Conservation (phyloP, 345 rosid species). For the Geranium brycei region DNA sequence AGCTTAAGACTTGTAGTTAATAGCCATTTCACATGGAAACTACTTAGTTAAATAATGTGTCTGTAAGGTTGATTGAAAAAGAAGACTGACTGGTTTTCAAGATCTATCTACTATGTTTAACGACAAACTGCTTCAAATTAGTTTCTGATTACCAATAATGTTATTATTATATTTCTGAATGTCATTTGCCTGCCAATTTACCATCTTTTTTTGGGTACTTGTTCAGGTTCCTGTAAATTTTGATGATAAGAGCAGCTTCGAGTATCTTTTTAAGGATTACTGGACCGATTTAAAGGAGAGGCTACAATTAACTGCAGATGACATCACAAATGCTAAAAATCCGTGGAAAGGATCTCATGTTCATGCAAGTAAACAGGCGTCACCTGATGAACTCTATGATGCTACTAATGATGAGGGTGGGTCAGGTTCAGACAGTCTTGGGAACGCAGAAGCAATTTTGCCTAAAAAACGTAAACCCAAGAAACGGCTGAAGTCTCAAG, state of each 20-base stretch:
- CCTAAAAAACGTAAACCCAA: slow-evolving; percentile 64
- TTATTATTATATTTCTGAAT: neutral
- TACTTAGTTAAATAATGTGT: no score
- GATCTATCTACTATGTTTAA: no score
- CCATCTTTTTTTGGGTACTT: slow-evolving; percentile 4
- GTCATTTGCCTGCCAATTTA: neutral
- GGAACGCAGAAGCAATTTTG: slow-evolving; percentile 25
- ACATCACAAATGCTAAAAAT: slow-evolving; percentile 53
- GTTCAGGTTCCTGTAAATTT: slow-evolving; percentile 69
- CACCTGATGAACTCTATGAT: slow-evolving; percentile 34
- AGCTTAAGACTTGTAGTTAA: no score
- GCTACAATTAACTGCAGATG: slow-evolving; percentile 59
- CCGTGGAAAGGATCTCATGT: slow-evolving; percentile 62
- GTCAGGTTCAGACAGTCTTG: slow-evolving; percentile 54
- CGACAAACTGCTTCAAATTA: no score
- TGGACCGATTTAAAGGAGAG: slow-evolving; percentile 68
- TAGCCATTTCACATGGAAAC: no score
- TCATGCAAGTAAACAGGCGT: slow-evolving; percentile 42
- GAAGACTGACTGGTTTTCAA: no score
- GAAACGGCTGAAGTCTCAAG: slow-evolving; percentile 47
- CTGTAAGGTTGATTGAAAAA: no score
- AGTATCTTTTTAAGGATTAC: slow-evolving; percentile 96
- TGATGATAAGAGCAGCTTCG: slow-evolving; percentile 93
- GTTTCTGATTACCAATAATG: neutral
- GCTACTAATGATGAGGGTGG: slow-evolving; percentile 40